These are phyloP conservation scores for Hirschfeldia incana DNA, from an alignment of 345 rosid genomes.

Conservation along the genomic window DNA sequence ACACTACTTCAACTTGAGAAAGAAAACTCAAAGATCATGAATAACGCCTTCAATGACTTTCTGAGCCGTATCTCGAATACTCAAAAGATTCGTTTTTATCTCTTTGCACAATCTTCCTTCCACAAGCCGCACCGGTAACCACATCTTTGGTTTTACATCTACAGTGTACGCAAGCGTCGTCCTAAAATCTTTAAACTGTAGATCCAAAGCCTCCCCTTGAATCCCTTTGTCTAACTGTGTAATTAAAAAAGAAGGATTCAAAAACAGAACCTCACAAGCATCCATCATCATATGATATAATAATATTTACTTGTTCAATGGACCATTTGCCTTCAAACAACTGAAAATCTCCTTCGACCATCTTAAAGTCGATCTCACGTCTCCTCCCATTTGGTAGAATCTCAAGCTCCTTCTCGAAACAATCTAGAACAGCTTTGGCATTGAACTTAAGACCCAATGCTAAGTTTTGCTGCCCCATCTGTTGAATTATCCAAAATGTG, in stretches of 20 bases:
- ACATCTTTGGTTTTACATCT: conserved; percentile 73
- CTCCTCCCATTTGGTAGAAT: conserved; percentile 49
- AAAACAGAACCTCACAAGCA: not conserved
- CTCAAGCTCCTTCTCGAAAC: conserved; percentile 83
- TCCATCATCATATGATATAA: not conserved
- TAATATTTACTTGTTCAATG: conserved; percentile 65
- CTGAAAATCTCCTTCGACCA: conserved; percentile 93
- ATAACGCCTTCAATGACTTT: conserved; percentile 42
- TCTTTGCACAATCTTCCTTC: conserved; percentile 81
- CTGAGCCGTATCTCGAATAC: conserved; percentile 65
- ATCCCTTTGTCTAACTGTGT: conserved; percentile 51
- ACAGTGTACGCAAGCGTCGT: conserved; percentile 66
- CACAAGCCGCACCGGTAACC: conserved; percentile 76
- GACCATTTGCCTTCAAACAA: conserved; percentile 91
- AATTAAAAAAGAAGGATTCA: not conserved
- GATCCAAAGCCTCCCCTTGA: conserved; percentile 31
- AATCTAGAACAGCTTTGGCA: conserved; percentile 86
- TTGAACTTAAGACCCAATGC: conserved; percentile 76
- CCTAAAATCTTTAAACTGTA: conserved; percentile 43
- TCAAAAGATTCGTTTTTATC: conserved; percentile 65
- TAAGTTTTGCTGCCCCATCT: conserved; percentile 87
- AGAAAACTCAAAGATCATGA: conserved; percentile 38
- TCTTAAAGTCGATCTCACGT: conserved; percentile 87
- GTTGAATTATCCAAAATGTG: not conserved
- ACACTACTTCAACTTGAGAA: conserved; percentile 1